Percentiles rank a stretch among this genome's conserved stretches.
Evolutionary conservation across 2,329 filamentous ascomycete genomes (phyloP).

Genomic region (Nemania sp.): DNA sequence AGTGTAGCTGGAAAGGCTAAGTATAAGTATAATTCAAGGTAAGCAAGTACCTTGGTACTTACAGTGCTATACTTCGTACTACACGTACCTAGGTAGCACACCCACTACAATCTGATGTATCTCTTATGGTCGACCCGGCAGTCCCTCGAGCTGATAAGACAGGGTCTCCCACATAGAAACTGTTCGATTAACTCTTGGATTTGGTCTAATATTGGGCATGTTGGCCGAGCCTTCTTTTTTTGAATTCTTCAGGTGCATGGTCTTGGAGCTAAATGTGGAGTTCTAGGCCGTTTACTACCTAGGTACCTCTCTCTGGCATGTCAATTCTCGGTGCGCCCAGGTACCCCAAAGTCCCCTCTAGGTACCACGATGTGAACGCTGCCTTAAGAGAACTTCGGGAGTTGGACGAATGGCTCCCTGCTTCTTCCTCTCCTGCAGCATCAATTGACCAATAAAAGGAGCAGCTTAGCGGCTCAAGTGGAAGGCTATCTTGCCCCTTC

Average conservation of each 20-base stretch:
- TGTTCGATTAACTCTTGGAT: background rate
- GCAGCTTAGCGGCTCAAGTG: background rate
- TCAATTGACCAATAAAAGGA: conserved; percentile 19
- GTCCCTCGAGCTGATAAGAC: background rate
- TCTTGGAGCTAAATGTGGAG: conserved; percentile 14
- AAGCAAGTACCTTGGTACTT: too few relatives aligned
- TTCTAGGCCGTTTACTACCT: background rate
- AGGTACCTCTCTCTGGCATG: background rate
- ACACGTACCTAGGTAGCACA: too few relatives aligned
- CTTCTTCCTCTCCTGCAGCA: background rate
- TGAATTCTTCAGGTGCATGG: conserved; percentile 3
- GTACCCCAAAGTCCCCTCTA: conserved; percentile 8
- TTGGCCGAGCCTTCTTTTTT: background rate
- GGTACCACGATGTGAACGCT: background rate
- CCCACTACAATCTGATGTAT: too few relatives aligned
- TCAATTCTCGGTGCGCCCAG: background rate
- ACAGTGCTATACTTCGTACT: too few relatives aligned
- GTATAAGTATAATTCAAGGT: background rate
- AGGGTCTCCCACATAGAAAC: background rate
- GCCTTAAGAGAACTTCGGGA: conserved; percentile 2
- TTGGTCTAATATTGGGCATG: conserved; percentile 4
- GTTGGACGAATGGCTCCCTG: background rate
- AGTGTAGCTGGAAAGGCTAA: background rate
- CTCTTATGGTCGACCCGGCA: background rate
- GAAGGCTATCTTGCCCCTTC: background rate